Base-by-base conservation (phyloP, 2,329 filamentous ascomycete genomes). In the Venturia pyrina region DNA sequence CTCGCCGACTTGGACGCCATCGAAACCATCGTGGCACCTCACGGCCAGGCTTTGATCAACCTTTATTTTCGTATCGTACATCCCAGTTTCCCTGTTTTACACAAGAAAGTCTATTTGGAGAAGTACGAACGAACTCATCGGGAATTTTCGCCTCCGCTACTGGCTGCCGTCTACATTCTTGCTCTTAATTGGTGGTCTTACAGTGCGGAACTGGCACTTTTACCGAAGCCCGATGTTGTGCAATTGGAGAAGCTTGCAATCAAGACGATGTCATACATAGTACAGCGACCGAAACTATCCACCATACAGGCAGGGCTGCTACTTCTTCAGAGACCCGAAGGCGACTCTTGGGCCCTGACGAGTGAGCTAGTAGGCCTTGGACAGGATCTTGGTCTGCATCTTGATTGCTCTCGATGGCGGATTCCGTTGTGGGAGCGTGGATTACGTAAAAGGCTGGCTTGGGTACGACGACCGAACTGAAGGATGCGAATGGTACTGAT, bases 21-120 rank as follows among this genome's bases (percentile, higher is more conserved):
- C 70, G 89, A 93, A 76, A 81, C 81, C 46, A 78, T 89, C 34
- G 87, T 93, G 21, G 81, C 83, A 15, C 89, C 89, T 3, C 83
- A 92, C 73, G 89, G 90, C 17, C 84, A 84, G 53, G 83, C 83
- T 63, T 79, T 95, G 63, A 83, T 93, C 65, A 85, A 89, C 69
- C 78, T 93, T 13, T 93, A 90, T 78, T 93, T 93, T 69, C 78
- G 83, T 34, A 82, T 85, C 48, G 79, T 86, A 10, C 84, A 86
- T 69, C 84, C 84, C 0, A 81, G 78, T 66, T 85, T 83, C 69
- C 84, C 84, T 1, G 81, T 86, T 60, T 72, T 86, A 3, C 83
- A 87, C 70, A 87, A 87, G 71, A 82, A 80, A 41, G 83, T 86
- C 15, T 87, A 85, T 67, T 76, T 86, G 46, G 84, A 86, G 70